A percentile compares a stretch with the other conserved stretches of the same genome.
These are phyloP conservation scores for Vachellia pachyceras DNA, from an alignment of 306 rosid species.

Conservation along the genomic window DNA sequence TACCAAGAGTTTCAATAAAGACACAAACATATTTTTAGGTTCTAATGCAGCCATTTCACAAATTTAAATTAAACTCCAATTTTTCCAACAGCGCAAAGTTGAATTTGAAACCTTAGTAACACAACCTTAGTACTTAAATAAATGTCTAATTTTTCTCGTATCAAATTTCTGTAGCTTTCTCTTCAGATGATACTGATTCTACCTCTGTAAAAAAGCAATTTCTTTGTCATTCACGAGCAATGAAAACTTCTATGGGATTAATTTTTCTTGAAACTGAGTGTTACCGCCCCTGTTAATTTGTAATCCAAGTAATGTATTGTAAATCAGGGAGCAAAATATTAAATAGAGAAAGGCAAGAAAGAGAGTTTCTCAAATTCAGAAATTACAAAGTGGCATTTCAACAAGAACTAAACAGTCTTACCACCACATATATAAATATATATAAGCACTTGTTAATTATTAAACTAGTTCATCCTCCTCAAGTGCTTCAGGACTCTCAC, in stretches of 20 bases:
- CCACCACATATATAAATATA: background rate
- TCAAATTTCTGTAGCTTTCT: background rate
- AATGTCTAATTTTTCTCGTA: background rate
- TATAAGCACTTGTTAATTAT: background rate
- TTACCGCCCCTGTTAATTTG: background rate
- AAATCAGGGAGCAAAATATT: background rate
- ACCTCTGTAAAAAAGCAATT: background rate
- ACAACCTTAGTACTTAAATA: too few species aligned
- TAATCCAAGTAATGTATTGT: background rate
- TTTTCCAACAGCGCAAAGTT: background rate
- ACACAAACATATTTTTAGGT: background rate
- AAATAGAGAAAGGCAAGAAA: background rate
- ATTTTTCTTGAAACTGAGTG: conserved; percentile 1
- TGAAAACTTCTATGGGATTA: background rate
- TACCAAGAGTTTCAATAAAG: too few species aligned
- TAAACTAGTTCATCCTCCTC: conserved; percentile 19
- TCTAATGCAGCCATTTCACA: background rate
- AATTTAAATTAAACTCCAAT: background rate
- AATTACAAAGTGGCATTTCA: conserved; percentile 22
- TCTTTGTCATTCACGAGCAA: background rate
- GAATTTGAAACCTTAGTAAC: background rate
- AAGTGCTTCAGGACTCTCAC: conserved; percentile 49
- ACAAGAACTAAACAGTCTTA: conserved; percentile 25
- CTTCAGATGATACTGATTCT: background rate
- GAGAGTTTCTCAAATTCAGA: background rate